Base-by-base conservation (phyloP, 257 asterid genomes). In the Penstemon eatonii region DNA sequence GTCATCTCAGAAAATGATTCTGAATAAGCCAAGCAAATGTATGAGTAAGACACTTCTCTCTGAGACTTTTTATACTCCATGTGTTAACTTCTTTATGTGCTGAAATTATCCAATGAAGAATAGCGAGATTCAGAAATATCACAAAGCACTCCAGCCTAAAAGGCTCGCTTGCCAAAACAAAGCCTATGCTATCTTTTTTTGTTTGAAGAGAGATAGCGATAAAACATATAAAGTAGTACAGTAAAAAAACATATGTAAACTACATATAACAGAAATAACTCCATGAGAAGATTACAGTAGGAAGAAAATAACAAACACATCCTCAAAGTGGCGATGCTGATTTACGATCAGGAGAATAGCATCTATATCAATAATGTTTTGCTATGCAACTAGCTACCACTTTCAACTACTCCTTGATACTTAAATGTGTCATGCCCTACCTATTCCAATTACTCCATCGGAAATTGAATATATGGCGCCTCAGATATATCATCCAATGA, bases 371-470 rank as follows among this genome's bases (percentile, higher is more conserved):
- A 33, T 46, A 19, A 52, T 11, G 37, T 67, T 15, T 52, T 36
- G 5, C 42, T 66, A 4, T 8, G 60, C n/a, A 9, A 60, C 43
- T 55, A 66, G 63, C 36, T 44, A 56, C 11, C 40, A 38, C 13
- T 64, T 57, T 13, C 44, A 58, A 62, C 70, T 63, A 36, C 33
- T 51, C 49, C 41, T 47, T 40, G 4, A 51, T 41, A 63, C 42
- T 70, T 7, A 42, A 4, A 39, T 64, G 13, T 40, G 36, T 40
- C 52, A 60, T 54, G 66, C 51, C 51, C 75, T 44, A 44, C 66
- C 40, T 63, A 56, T 60, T 68, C 70, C 56, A 62, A 18, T 19
- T 46, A 52, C 5, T 50, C 60, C 25, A 39, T 71, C 56, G 59
- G 66, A 11, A 40, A 46, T 40, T 60, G 56, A 62, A 9, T 8